Percentiles rank a stretch among this genome's conserved stretches.
Evolutionary conservation across 129 eudicot species (phyloP).

Genomic region (Ambrosia trifida): DNA sequence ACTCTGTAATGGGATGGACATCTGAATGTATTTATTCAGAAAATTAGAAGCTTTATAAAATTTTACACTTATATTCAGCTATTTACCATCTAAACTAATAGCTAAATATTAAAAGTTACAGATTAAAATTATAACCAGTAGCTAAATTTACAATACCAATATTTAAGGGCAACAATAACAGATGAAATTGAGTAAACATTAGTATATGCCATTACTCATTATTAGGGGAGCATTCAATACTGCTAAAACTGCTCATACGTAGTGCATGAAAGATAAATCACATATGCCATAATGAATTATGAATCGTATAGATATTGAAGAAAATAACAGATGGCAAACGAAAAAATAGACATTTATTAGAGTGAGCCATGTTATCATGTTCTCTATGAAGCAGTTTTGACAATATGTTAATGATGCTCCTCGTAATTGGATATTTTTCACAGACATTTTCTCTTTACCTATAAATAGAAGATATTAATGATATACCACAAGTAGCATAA

Average conservation of each 20-base stretch:
- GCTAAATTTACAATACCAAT: too few relatives aligned
- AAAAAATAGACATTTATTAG: not conserved
- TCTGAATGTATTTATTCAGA: slow-evolving; percentile 17
- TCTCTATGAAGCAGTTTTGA: not conserved
- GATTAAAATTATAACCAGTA: not conserved
- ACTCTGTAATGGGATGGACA: slow-evolving; percentile 14
- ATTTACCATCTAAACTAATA: not conserved
- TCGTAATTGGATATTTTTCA: not conserved
- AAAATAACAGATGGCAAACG: not conserved
- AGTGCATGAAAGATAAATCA: not conserved
- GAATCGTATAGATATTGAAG: not conserved
- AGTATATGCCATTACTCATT: not conserved
- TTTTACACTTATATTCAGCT: not conserved
- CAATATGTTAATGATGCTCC: not conserved
- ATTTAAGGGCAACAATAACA: not conserved
- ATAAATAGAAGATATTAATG: not conserved
- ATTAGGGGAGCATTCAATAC: too few relatives aligned
- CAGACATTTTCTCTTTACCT: not conserved
- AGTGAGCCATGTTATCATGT: not conserved
- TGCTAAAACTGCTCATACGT: too few relatives aligned
- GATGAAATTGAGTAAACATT: not conserved
- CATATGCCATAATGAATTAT: not conserved
- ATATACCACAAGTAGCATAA: not conserved
- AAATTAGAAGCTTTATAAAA: not conserved
- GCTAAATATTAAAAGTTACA: not conserved